A percentile compares a stretch with the other conserved stretches of the same genome.
These are phyloP conservation scores for Symbiodinium pilosum DNA, from an alignment of 73 alveolate genomes.

Conservation along the genomic window DNA sequence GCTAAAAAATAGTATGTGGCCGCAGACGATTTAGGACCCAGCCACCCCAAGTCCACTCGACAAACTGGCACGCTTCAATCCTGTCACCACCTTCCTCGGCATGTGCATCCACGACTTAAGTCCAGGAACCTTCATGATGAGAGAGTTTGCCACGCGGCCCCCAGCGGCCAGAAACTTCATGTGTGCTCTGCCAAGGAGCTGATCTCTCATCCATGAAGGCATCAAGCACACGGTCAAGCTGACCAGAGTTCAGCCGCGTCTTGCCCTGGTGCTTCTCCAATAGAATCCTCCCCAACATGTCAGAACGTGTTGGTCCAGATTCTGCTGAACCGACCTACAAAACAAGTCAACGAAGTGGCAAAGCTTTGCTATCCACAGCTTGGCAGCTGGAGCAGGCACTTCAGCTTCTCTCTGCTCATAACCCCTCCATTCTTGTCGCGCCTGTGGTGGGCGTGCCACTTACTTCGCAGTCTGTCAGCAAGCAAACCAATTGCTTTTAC, in stretches of 20 bases:
- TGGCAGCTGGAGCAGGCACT: conserved; percentile 31
- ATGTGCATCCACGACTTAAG: background rate
- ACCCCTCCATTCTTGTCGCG: background rate
- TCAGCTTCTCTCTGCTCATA: conserved; percentile 49
- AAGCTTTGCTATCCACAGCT: background rate
- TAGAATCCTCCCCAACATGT: conserved; percentile 41
- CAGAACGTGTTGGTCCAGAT: too few species aligned
- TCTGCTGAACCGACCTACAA: too few species aligned
- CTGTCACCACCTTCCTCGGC: background rate
- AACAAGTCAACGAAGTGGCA: background rate
- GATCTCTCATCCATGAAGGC: conserved; percentile 26
- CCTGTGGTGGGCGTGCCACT: background rate
- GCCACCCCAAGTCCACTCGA: conserved; percentile 70
- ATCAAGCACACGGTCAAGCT: conserved; percentile 54
- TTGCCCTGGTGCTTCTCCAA: conserved; percentile 54
- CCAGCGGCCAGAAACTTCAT: too few species aligned
- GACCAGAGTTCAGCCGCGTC: conserved; percentile 32
- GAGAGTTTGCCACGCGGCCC: background rate
- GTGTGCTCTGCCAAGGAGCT: background rate
- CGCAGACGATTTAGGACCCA: too few species aligned
- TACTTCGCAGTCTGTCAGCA: background rate
- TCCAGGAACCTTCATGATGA: background rate
- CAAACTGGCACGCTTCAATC: conserved; percentile 22
- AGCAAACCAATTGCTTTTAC: background rate
- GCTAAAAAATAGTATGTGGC: too few species aligned